These are phyloP conservation scores for Gnetum montanum DNA, from an alignment of 75 land plant species.

Conservation along the genomic window DNA sequence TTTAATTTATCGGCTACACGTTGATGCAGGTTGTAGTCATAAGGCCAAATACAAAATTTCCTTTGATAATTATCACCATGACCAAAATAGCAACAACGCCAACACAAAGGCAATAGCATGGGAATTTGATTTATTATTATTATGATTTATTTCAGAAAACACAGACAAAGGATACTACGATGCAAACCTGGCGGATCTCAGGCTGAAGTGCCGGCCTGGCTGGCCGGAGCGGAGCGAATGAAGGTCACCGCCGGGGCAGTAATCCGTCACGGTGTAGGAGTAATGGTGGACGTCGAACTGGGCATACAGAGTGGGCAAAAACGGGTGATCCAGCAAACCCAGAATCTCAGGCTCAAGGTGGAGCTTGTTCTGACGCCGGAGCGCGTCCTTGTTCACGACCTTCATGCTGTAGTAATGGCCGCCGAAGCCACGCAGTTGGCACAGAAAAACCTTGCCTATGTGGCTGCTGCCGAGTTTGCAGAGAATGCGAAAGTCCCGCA, in stretches of 20 bases:
- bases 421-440: constrained; percentile 33
- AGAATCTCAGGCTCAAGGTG: constrained; percentile 58
- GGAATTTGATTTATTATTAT: constrained; percentile 16
- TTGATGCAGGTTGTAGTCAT: no score
- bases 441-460: constrained; percentile 65
- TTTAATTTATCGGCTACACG: no score
- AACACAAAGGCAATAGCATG: no score
- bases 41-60: no score
- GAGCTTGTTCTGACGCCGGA: constrained; percentile 43
- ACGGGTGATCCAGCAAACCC: constrained; percentile 55
- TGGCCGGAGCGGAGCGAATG: constrained; percentile 46
- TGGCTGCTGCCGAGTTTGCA: constrained; percentile 63
- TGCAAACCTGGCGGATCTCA: constrained; percentile 18
- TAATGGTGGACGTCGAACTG: constrained; percentile 53
- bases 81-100: no score
- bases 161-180: not conserved
- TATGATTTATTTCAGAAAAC: not conserved
- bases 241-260: constrained; percentile 68
- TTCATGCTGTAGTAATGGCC: constrained; percentile 51
- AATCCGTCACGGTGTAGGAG: constrained; percentile 70
- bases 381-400: constrained; percentile 60
- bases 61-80: no score
- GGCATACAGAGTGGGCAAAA: constrained; percentile 65
- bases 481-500: constrained; percentile 54
- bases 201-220: constrained; percentile 30